A percentile compares a stretch with the other conserved stretches of the same genome.
phyloP scores from a whole-genome alignment of 2,329 filamentous ascomycete genomes.

The Lomentospora prolificans region DNA sequence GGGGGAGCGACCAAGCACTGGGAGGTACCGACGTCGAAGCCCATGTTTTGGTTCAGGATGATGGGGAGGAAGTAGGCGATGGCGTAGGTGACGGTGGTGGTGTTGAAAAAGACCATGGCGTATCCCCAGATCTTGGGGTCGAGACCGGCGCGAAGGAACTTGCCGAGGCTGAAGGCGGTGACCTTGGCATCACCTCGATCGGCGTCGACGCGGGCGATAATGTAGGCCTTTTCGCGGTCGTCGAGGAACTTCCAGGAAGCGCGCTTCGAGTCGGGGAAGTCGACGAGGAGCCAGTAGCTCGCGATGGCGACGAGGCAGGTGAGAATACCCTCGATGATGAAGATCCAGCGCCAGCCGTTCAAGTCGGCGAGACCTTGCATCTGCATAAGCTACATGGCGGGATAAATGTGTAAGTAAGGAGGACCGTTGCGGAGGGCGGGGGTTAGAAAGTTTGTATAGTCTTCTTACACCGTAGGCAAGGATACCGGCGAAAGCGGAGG shows the following conservation, averaged over 20 bases:
- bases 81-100: conserved; percentile 64
- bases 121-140: conserved; percentile 55
- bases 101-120: conserved; percentile 51
- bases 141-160: conserved; percentile 34
- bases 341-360: conserved; percentile 59
- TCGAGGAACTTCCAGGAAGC: conserved; percentile 43
- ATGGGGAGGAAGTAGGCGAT: conserved; percentile 73
- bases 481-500: conserved; percentile 57
- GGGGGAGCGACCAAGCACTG: conserved; percentile 66
- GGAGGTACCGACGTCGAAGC: conserved; percentile 51
- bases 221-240: conserved; percentile 38
- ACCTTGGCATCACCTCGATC: conserved; percentile 48
- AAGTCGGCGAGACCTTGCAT: conserved; percentile 45
- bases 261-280: conserved; percentile 51
- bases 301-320: conserved; percentile 41
- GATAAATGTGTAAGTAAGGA: conserved; percentile 15
- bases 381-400: conserved; percentile 46
- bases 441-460: too few relatives aligned
- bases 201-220: conserved; percentile 42
- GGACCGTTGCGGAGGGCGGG: too few relatives aligned
- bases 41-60: conserved; percentile 54
- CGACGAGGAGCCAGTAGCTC: conserved; percentile 50
- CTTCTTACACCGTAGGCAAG: conserved; percentile 58
- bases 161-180: conserved; percentile 38
- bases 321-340: conserved; percentile 43